A percentile compares a stretch with the other conserved stretches of the same genome.
These are phyloP conservation scores for Colletotrichum chrysophilum DNA, from an alignment of 2,329 filamentous ascomycete species.

Conservation along the genomic window DNA sequence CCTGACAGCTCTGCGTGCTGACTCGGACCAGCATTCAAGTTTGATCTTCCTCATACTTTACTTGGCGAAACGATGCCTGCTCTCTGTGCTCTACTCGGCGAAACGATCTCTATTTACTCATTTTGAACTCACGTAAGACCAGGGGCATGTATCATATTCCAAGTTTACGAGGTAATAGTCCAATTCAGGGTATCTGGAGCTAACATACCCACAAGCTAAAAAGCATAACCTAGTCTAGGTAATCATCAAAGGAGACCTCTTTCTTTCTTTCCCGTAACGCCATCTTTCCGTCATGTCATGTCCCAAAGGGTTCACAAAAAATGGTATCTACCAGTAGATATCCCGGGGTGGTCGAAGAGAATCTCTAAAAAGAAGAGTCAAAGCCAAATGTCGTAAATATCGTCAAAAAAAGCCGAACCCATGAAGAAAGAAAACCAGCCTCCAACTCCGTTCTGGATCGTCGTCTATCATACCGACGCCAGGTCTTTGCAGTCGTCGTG, in stretches of 20 bases:
- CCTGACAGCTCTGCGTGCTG: background rate
- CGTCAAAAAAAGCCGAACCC: background rate
- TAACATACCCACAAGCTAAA: background rate
- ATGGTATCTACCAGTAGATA: conserved; percentile 12
- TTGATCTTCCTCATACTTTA: background rate
- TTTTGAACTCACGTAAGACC: background rate
- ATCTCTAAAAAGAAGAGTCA: background rate
- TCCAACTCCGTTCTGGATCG: conserved; percentile 6
- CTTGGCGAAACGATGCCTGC: conserved; percentile 5
- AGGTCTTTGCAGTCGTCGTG: background rate
- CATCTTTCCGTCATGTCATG: background rate
- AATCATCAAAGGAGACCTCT: background rate
- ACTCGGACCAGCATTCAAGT: background rate
- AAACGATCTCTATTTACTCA: background rate
- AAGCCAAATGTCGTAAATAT: background rate
- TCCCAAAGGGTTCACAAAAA: background rate
- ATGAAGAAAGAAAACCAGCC: background rate
- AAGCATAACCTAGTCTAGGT: background rate
- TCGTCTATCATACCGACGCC: background rate
- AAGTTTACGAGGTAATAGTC: background rate
- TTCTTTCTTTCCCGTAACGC: background rate
- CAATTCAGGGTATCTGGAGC: conserved; percentile 11
- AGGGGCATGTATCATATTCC: background rate
- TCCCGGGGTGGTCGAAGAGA: background rate
- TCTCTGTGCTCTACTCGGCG: background rate